Conservation (phyloP, 495 filamentous ascomycete species). For the Hypoxylon fragiforme region DNA sequence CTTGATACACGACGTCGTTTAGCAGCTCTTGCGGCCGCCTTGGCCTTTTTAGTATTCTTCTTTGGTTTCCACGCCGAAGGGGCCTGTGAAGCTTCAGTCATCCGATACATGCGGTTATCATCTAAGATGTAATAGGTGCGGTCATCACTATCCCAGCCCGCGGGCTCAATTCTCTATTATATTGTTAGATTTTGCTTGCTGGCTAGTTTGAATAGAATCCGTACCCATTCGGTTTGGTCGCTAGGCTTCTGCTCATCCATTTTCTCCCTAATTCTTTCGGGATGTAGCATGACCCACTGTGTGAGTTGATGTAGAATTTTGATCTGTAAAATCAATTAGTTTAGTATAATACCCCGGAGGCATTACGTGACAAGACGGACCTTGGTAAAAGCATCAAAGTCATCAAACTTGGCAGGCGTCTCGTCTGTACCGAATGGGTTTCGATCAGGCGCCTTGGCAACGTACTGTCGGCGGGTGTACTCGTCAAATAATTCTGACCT, state of each 20-base stretch:
- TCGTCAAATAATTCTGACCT: constrained; percentile 92
- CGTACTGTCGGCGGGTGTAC: constrained; percentile 87
- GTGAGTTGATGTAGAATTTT: constrained; percentile 86
- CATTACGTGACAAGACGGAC: constrained; percentile 36
- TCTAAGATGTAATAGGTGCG: constrained; percentile 89
- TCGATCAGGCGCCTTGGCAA: constrained; percentile 73
- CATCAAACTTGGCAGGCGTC: constrained; percentile 67
- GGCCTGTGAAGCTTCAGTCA: constrained; percentile 66
- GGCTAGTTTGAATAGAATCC: constrained; percentile 27
- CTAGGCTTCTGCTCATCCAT: constrained; percentile 80
- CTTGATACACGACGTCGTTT: constrained; percentile 70
- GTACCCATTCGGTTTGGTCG: constrained; percentile 84
- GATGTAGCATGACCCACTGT: constrained; percentile 84
- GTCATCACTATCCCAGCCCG: constrained; percentile 84
- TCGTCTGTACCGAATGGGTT: constrained; percentile 90
- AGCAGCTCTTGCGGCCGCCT: constrained; percentile 65
- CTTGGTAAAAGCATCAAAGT: constrained; percentile 84
- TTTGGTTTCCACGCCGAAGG: constrained; percentile 65
- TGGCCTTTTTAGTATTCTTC: constrained; percentile 74
- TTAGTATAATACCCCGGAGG: constrained; percentile 10
- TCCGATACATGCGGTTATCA: constrained; percentile 89
- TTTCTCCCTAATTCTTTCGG: constrained; percentile 81
- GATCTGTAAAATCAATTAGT: constrained; percentile 51
- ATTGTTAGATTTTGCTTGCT: constrained; percentile 30
- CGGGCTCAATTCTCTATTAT: constrained; percentile 81